Conservation (phyloP, 164 flowering plant species). For the Aristolochia californica region DNA sequence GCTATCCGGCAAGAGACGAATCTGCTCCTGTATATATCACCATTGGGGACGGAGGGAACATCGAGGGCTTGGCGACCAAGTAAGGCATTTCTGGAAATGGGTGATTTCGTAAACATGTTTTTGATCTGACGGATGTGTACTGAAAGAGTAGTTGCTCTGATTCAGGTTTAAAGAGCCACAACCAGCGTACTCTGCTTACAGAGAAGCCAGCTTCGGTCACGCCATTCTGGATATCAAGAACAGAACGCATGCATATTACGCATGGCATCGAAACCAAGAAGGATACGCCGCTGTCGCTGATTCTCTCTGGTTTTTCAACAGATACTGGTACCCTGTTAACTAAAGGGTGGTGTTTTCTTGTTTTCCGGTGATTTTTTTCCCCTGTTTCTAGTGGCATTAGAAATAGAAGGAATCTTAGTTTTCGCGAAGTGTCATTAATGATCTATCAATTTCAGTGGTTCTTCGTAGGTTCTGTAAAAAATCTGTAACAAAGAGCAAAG, state of each 20-base stretch:
- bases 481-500: too few species aligned
- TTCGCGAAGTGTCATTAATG: too few species aligned
- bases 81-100: conserved; percentile 7
- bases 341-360: too few species aligned
- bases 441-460: too few species aligned
- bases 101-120: neutral
- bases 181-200: conserved; percentile 41
- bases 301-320: conserved; percentile 34
- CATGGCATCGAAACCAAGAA: conserved; percentile 55
- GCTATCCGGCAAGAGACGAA: conserved; percentile 25
- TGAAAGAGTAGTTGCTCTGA: too few species aligned
- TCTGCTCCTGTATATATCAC: conserved; percentile 44
- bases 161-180: conserved; percentile 46
- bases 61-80: conserved; percentile 35
- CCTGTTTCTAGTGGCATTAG: neutral
- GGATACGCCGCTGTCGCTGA: conserved; percentile 30
- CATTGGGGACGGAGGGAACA: conserved; percentile 48
- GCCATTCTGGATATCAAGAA: conserved; percentile 43
- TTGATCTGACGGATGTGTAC: neutral
- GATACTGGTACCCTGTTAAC: conserved; percentile 21
- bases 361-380: too few species aligned
- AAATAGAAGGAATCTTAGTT: too few species aligned
- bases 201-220: conserved; percentile 54
- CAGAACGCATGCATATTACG: conserved; percentile 41
- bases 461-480: too few species aligned